A percentile compares a stretch with the other conserved stretches of the same genome.
phyloP scores from a whole-genome alignment of 306 rosid species.

The Purshia tridentata region DNA sequence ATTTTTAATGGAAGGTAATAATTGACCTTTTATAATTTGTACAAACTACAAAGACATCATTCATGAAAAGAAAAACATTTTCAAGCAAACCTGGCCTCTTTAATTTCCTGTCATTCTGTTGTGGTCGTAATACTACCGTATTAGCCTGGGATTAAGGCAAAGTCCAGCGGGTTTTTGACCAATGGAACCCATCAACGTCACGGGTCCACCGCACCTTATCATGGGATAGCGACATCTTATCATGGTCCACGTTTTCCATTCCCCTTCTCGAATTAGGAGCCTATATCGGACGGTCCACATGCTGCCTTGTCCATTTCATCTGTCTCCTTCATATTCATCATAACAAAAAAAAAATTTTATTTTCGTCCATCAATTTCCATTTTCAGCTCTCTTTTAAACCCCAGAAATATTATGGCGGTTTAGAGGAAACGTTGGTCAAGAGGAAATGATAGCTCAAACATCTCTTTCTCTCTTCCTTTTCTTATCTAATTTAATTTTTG shows the following conservation, averaged over 20 bases:
- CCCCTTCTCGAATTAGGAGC: neutral
- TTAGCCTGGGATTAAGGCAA: neutral
- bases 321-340: neutral
- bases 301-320: neutral
- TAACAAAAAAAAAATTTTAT: neutral
- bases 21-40: too few relatives aligned
- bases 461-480: neutral
- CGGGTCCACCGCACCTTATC: neutral
- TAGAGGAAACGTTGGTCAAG: neutral
- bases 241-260: neutral
- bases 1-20: too few relatives aligned
- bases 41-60: too few relatives aligned
- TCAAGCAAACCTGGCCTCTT: too few relatives aligned
- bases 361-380: neutral
- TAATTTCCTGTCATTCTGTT: too few relatives aligned
- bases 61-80: too few relatives aligned
- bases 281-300: neutral
- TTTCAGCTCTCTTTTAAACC: conserved; percentile 2
- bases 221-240: neutral
- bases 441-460: neutral
- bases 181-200: neutral
- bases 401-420: neutral
- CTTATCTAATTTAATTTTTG: neutral
- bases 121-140: too few relatives aligned
- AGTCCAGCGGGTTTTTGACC: conserved; percentile 10